Evolutionary conservation across 1,284 basidiomycete species (phyloP).

Genomic region (Apiotrichum laibachii): DNA sequence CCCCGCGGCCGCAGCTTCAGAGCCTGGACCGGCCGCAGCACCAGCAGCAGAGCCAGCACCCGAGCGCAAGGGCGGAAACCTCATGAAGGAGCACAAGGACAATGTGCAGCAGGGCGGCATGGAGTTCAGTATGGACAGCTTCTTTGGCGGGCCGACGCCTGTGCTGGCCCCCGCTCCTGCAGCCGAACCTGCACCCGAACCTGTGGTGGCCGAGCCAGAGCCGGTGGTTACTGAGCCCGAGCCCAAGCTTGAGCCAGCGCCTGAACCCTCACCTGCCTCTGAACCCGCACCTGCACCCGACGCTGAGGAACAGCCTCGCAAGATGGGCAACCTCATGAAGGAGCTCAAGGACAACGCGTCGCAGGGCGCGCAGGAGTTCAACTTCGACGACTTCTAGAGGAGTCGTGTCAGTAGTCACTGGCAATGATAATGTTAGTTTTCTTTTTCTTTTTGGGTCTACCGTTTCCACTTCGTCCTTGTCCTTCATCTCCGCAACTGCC

Average conservation of each 20-base stretch:
- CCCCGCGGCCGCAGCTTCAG: not conserved
- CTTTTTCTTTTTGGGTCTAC: too few species aligned
- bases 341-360: constrained; percentile 46
- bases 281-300: too few species aligned
- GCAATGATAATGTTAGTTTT: too few species aligned
- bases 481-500: too few species aligned
- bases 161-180: not conserved
- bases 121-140: constrained; percentile 51
- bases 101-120: constrained; percentile 49
- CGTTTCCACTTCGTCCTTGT: too few species aligned
- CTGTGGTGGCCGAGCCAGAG: not conserved
- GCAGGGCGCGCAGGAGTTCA: constrained; percentile 51
- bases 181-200: not conserved
- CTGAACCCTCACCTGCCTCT: too few species aligned
- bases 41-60: not conserved
- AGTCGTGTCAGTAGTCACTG: not conserved
- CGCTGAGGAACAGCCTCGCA: constrained; percentile 55
- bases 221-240: not conserved
- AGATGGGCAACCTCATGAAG: constrained; percentile 70
- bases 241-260: too few species aligned
- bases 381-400: constrained; percentile 35
- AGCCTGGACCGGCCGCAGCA: not conserved
- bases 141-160: constrained; percentile 26
- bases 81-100: constrained; percentile 58
- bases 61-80: constrained; percentile 66